Base-by-base conservation (phyloP, 495 filamentous ascomycete genomes). In the Neurospora sp. region DNA sequence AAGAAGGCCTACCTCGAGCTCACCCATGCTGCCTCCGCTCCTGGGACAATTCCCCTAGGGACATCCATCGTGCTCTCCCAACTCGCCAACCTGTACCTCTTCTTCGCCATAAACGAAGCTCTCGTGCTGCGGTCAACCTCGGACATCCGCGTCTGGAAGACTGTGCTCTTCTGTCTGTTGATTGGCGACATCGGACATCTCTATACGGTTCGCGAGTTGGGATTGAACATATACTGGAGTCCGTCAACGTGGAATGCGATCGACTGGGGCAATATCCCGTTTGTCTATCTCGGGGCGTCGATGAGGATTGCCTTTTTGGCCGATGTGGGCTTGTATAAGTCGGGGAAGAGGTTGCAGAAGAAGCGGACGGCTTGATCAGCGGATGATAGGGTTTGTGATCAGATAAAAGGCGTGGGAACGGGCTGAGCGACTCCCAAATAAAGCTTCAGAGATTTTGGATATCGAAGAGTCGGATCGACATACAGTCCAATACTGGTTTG, bases 161-260 rank as follows among this genome's bases (percentile, higher is more conserved):
- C 84, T 9, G 80, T 93, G 5, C 79, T 93, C 3, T 81, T 89
- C 69, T 87, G 85, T 59, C 75, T 92, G 69, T 82, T 92, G 44
- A 76, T 92, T 5, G 91, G 88, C 18, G 91, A 93, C 78, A 77
- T 92, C 37, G 91, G 91, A 2, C 91, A 93, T 78, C 81, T 93
- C 39, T 89, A 88, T 76, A 86, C 86, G 9, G 79, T 92, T 23
- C 77, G 79, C 31, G 74, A 76, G 8, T 77, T 88, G 41, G 91
- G 90, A 0, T 71, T 75, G 2, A 75, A 80, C 70, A 81, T 90
- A 20, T 91, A 91, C 80, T 91, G 84, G 84, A 81, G 85, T 72
- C 80, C 86, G 69, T 76, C 80, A 66, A 72, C 74, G 8, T 93
- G 91, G 91, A 91, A 90, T 76, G 81, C 84, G 0, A 91, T 91